Evolutionary conservation across 805 yeast species (phyloP).

Genomic region (Ogataea polymorpha): DNA sequence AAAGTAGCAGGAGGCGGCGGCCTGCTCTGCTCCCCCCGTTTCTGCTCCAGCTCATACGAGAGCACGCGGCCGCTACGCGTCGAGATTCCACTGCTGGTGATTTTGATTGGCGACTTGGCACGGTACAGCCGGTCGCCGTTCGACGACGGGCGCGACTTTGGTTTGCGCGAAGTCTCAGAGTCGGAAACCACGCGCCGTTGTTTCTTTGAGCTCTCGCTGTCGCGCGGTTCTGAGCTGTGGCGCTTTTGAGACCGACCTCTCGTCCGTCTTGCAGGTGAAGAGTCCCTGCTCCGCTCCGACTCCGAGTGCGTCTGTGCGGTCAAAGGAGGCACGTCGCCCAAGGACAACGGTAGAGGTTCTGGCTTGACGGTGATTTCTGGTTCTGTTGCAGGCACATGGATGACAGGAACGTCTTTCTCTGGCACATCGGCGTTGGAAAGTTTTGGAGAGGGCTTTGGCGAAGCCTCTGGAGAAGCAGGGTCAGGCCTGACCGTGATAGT

Average conservation of each 20-base stretch:
- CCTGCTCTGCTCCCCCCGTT: constrained; percentile 6
- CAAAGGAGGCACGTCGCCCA: constrained; percentile 2
- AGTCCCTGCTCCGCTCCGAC: neutral
- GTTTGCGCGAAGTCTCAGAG: constrained; percentile 11
- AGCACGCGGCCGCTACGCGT: constrained; percentile 30
- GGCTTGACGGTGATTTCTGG: no score
- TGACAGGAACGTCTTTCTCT: neutral
- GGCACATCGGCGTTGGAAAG: no score
- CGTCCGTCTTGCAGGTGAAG: constrained; percentile 17
- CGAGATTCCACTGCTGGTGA: constrained; percentile 25
- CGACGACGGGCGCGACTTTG: constrained; percentile 27
- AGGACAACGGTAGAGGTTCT: neutral
- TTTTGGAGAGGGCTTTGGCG: no score
- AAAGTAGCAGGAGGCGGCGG: constrained; percentile 11
- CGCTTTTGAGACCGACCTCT: constrained; percentile 9
- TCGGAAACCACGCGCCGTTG: constrained; percentile 9
- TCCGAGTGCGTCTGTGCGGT: constrained; percentile 2
- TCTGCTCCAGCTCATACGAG: constrained; percentile 29
- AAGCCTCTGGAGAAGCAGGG: no score
- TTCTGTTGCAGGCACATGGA: constrained; percentile 3
- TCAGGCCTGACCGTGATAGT: neutral
- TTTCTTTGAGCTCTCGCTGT: neutral
- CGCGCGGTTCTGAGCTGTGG: neutral
- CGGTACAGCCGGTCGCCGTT: constrained; percentile 25
- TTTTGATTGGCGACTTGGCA: constrained; percentile 22